These are phyloP conservation scores for Fusarium duplospermum DNA, from an alignment of 2,329 filamentous ascomycete species.

Conservation along the genomic window DNA sequence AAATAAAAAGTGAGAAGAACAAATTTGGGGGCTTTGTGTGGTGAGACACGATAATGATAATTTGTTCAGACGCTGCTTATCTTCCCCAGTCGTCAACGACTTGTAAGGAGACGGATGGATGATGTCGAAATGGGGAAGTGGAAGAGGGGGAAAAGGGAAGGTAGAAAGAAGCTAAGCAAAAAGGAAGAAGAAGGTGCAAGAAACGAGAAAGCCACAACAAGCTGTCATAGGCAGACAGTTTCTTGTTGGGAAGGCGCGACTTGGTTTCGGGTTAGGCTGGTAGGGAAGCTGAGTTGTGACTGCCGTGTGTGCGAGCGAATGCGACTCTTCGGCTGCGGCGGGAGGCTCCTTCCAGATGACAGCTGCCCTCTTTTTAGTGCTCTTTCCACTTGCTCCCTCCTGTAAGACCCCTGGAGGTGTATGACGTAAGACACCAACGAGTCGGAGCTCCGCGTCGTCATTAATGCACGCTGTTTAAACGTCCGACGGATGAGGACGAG, in stretches of 20 bases:
- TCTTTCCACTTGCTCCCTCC: background rate
- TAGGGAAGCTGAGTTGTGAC: background rate
- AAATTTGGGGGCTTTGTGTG: background rate
- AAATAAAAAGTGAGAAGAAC: constrained; percentile 5
- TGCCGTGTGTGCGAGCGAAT: background rate
- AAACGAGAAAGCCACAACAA: constrained; percentile 23
- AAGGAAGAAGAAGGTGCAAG: background rate
- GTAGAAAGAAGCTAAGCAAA: background rate
- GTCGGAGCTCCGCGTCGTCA: constrained; percentile 7
- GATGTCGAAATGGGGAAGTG: background rate
- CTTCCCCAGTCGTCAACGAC: constrained; percentile 20
- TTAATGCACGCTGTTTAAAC: constrained; percentile 6
- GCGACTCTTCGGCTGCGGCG: constrained; percentile 1
- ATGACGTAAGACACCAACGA: constrained; percentile 7
- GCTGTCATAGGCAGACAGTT: constrained; percentile 1
- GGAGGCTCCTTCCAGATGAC: constrained; percentile 5
- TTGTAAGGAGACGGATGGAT: background rate
- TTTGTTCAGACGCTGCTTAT: background rate
- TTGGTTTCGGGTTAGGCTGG: background rate
- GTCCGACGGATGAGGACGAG: background rate
- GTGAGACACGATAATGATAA: constrained; percentile 17
- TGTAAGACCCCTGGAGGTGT: background rate
- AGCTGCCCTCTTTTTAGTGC: constrained; percentile 12
- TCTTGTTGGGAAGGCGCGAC: constrained; percentile 22
- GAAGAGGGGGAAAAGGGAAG: background rate